Percentiles rank a stretch among this genome's conserved stretches.
Conservation (phyloP, 805 yeast genomes). For the Priceomyces fermenticarens region DNA sequence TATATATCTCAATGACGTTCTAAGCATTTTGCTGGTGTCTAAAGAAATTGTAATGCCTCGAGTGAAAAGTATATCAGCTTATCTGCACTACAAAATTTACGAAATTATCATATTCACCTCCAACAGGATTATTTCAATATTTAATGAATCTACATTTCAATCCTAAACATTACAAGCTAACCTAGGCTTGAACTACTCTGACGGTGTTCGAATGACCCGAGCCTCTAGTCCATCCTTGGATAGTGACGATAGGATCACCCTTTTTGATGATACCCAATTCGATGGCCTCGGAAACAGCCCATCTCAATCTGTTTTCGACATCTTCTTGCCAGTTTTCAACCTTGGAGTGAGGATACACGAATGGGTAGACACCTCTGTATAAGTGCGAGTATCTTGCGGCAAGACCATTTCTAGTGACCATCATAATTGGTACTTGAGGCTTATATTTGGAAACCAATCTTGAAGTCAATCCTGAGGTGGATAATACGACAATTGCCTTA, state of each 20-base stretch:
- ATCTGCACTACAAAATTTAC: background rate
- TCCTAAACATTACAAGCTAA: too few relatives aligned
- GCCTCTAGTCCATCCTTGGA: constrained; percentile 99
- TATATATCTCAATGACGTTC: too few relatives aligned
- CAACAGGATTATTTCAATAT: background rate
- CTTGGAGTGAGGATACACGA: constrained; percentile 66
- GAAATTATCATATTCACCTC: background rate
- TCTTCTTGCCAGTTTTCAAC: constrained; percentile 91
- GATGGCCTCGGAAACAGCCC: constrained; percentile 88
- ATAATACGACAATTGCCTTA: constrained; percentile 92
- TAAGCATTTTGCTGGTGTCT: too few relatives aligned
- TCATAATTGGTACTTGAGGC: constrained; percentile 94
- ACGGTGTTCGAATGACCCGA: constrained; percentile 98
- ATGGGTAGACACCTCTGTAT: constrained; percentile 98
- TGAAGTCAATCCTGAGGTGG: constrained; percentile 93
- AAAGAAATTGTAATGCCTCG: too few relatives aligned
- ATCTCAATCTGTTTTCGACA: constrained; percentile 90
- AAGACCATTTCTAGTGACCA: constrained; percentile 93
- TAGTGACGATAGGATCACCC: constrained; percentile 89
- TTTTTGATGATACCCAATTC: constrained; percentile 78
- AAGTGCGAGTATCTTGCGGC: constrained; percentile 95
- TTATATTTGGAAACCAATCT: constrained; percentile 96
- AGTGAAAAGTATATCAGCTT: too few relatives aligned
- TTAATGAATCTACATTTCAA: constrained; percentile 2
- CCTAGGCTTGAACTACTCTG: constrained; percentile 72